Evolutionary conservation across 495 filamentous ascomycete species (phyloP), one percentile per base, ranked within the genome.

Genomic region (Margaritispora aquatica): DNA sequence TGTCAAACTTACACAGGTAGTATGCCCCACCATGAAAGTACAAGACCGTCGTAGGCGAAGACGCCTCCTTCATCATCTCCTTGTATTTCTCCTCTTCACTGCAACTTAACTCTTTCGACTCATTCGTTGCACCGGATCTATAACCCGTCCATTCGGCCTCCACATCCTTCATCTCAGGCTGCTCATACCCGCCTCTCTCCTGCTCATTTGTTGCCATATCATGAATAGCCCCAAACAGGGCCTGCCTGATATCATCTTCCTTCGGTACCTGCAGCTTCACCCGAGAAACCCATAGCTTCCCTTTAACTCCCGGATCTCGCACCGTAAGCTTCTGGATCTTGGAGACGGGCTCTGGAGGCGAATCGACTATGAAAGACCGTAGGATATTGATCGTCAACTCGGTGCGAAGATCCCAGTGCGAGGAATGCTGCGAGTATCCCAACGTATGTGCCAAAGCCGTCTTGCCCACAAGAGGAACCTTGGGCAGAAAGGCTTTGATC

Each of bases 21-120:
- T 88, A 88, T n/a, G 85, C 90, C 27, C 93, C 93, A 46, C 93
- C 93, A 68, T 97, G 93, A 69, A 96, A 86, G 68, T 90, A 96
- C 26, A 96, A 74, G 0, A 96, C 71, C 0, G 89, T 92, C 31
- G 80, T 80, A n/a, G 82, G 76, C 22, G 75, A 81, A 10, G 70
- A 79, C 24, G 82, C 78, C 63, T 95, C 91, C 63, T 79, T 81
- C 75, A 88, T 85, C 73, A 97, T 68, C 51, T 79, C 77, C 51
- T 72, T 73, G 69, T 90, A 97, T 66, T 89, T 90, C 61, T 86
- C 78, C 52, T 76, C 73, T 63, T 96, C 88, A 0, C 84, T 77
- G 26, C 89, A 76, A 2, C 77, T 74, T 0, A 84, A 84, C 53
- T 79, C 75, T 9, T 72, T 71, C 4, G 77, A 75, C 19, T 84